A percentile compares a stretch with the other conserved stretches of the same genome.
These are phyloP conservation scores for Yamadazyma membranifaciens DNA, from an alignment of 1,139 yeast genomes.

Conservation along the genomic window DNA sequence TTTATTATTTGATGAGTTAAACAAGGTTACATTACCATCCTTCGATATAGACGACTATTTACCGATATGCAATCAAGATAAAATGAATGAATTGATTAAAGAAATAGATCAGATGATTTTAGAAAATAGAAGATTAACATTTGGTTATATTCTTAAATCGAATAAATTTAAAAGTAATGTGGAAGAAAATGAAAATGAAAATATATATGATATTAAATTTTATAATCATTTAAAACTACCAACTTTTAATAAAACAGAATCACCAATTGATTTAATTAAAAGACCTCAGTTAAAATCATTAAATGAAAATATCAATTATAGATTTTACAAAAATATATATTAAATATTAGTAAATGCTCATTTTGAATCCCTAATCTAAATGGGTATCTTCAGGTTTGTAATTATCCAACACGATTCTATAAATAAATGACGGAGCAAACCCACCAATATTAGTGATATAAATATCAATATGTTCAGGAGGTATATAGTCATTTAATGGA, in stretches of 20 bases:
- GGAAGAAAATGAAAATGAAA: neutral
- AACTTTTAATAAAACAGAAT: neutral
- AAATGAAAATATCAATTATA: constrained; percentile 77
- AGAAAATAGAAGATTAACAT: constrained; percentile 4
- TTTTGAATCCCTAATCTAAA: constrained; percentile 27
- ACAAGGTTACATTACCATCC: constrained; percentile 6
- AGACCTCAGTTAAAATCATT: constrained; percentile 26
- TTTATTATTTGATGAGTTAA: constrained; percentile 2
- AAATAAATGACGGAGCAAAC: constrained; percentile 92
- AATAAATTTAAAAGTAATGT: neutral
- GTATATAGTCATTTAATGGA: constrained; percentile 88
- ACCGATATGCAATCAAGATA: constrained; percentile 1
- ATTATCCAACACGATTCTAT: constrained; percentile 92
- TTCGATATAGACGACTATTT: constrained; percentile 9
- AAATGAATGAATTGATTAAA: constrained; percentile 4
- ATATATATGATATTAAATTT: neutral
- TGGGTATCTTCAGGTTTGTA: constrained; percentile 82
- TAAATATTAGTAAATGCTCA: constrained; percentile 94
- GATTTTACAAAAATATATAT: constrained; percentile 92
- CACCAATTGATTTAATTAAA: neutral
- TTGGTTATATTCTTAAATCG: constrained; percentile 1
- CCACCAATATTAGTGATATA: constrained; percentile 96
- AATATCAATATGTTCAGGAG: constrained; percentile 93
- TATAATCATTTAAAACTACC: neutral
- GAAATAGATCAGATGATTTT: constrained; percentile 8